Evolutionary conservation across 2,329 filamentous ascomycete genomes (phyloP).

Genomic region (Exophiala calicioides): DNA sequence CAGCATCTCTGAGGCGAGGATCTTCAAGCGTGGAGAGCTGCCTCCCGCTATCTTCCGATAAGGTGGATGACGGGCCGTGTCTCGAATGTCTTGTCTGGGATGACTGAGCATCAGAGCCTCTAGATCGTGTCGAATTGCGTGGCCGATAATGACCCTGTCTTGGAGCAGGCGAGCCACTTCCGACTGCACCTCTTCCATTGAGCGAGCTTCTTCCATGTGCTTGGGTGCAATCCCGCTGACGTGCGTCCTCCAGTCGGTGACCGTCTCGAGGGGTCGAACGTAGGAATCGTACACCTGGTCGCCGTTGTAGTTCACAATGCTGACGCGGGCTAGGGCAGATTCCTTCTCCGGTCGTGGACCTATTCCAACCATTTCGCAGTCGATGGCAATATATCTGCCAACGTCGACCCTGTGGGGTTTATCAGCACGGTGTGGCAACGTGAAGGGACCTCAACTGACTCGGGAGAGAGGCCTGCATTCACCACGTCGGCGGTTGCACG

Average conservation of each 20-base stretch:
- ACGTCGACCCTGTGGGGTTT: conserved; percentile 59
- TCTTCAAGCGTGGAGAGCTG: conserved; percentile 54
- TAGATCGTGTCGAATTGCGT: conserved; percentile 78
- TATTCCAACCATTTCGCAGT: conserved; percentile 98
- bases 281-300: conserved; percentile 92
- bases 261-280: conserved; percentile 72
- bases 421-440: neutral
- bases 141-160: conserved; percentile 75
- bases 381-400: conserved; percentile 88
- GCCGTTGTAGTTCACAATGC: conserved; percentile 90
- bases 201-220: conserved; percentile 68
- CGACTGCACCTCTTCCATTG: conserved; percentile 74
- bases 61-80: conserved; percentile 75
- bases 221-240: conserved; percentile 79
- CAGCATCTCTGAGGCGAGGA: conserved; percentile 58
- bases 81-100: conserved; percentile 73
- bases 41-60: conserved; percentile 65
- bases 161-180: conserved; percentile 69
- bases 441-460: conserved; percentile 9
- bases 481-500: conserved; percentile 9
- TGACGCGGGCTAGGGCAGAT: conserved; percentile 81
- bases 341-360: conserved; percentile 62
- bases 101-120: conserved; percentile 76
- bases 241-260: conserved; percentile 87
- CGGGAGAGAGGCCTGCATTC: conserved; percentile 20